A percentile compares a stretch with the other conserved stretches of the same genome.
These are phyloP conservation scores for Peziza echinospora DNA, from an alignment of 495 filamentous ascomycete genomes.

Conservation along the genomic window DNA sequence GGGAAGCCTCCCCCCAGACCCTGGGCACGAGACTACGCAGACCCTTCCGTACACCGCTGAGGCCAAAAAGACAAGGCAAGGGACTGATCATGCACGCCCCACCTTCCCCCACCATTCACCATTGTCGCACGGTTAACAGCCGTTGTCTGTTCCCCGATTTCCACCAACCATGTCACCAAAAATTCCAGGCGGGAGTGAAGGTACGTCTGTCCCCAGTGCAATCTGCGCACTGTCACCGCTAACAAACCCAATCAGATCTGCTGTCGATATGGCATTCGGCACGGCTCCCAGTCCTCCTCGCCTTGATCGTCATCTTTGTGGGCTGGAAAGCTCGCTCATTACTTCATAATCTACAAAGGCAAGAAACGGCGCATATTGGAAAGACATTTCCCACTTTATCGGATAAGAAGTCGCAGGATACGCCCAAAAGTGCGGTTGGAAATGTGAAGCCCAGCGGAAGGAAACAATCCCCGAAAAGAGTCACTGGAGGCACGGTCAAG, in stretches of 20 bases:
- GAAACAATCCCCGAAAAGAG: slow-evolving; percentile 25
- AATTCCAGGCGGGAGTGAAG: not conserved
- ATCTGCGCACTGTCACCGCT: too few relatives aligned
- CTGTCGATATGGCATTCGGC: not conserved
- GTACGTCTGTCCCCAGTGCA: not conserved
- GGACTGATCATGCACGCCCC: too few relatives aligned
- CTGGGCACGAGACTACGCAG: too few relatives aligned
- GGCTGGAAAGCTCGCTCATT: not conserved
- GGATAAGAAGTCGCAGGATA: not conserved
- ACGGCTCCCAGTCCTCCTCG: not conserved
- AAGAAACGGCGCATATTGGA: not conserved
- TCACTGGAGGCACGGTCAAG: slow-evolving; percentile 23
- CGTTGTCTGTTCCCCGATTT: too few relatives aligned
- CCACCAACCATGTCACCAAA: too few relatives aligned
- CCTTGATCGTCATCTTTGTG: not conserved
- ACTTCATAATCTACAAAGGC: not conserved
- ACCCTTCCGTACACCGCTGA: too few relatives aligned
- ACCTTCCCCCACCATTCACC: too few relatives aligned
- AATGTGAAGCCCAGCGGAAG: not conserved
- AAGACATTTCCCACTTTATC: not conserved
- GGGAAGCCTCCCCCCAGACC: too few relatives aligned
- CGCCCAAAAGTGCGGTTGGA: slow-evolving; percentile 7
- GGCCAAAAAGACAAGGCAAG: too few relatives aligned
- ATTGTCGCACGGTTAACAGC: too few relatives aligned
- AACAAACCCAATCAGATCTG: too few relatives aligned